Percentiles rank a stretch among this genome's conserved stretches.
These are phyloP conservation scores for Venturia carpophila DNA, from an alignment of 2,329 filamentous ascomycete genomes.

Conservation along the genomic window DNA sequence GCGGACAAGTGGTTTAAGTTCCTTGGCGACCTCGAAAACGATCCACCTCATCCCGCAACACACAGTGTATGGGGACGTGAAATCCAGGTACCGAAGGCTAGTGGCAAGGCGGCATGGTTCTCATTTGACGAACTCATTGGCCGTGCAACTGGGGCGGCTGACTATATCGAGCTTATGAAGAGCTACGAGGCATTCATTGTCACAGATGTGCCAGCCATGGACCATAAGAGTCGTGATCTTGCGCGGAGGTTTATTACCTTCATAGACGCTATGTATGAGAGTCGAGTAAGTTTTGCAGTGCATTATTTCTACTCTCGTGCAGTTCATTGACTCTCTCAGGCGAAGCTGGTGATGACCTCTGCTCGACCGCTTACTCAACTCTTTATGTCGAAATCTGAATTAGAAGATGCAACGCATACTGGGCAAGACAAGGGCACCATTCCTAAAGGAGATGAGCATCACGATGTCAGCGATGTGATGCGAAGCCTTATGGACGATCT, in stretches of 20 bases:
- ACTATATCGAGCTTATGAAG: conserved; percentile 86
- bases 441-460: conserved; percentile 37
- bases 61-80: conserved; percentile 90
- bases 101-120: conserved; percentile 82
- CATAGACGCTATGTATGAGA: conserved; percentile 91
- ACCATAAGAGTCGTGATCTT: conserved; percentile 72
- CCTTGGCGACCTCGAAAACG: conserved; percentile 70
- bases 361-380: conserved; percentile 77
- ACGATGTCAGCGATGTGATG: conserved; percentile 60
- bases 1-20: conserved; percentile 94
- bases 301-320: neutral
- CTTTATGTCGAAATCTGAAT: conserved; percentile 61
- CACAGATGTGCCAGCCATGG: conserved; percentile 89
- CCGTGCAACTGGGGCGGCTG: conserved; percentile 79
- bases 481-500: conserved; percentile 79
- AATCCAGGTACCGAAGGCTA: conserved; percentile 78
- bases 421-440: conserved; percentile 33
- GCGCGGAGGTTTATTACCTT: conserved; percentile 95
- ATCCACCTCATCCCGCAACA: conserved; percentile 67
- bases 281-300: conserved; percentile 37
- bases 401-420: conserved; percentile 39
- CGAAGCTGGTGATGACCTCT: conserved; percentile 91
- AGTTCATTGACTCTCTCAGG: conserved; percentile 44
- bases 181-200: conserved; percentile 90
- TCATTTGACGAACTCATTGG: conserved; percentile 89